Evolutionary conservation across 2,329 filamentous ascomycete species (phyloP).

Genomic region (Pseudophaeomoniella oleicola): DNA sequence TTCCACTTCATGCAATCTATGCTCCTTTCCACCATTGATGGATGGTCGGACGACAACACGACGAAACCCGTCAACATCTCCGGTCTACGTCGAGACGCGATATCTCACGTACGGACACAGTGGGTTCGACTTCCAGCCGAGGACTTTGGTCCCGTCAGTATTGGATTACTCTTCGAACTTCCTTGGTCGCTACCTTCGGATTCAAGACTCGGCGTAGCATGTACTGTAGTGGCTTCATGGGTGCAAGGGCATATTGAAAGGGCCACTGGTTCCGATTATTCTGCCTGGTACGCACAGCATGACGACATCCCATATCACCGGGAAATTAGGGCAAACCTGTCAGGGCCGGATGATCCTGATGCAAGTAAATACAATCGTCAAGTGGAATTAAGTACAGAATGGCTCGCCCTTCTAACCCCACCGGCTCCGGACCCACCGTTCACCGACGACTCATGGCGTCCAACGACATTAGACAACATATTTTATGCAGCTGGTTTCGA

Average conservation of each 20-base stretch:
- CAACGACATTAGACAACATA: not conserved
- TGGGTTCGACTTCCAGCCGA: conserved; percentile 1
- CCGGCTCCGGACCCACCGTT: not conserved
- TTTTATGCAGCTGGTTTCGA: not conserved
- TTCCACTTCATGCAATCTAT: not conserved
- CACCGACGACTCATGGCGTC: not conserved
- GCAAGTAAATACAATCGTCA: not conserved
- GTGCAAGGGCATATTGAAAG: not conserved
- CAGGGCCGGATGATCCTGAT: not conserved
- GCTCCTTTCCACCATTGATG: not conserved
- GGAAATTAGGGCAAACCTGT: not conserved
- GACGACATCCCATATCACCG: not conserved
- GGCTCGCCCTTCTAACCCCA: not conserved
- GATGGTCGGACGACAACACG: not conserved
- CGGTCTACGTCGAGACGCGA: not conserved
- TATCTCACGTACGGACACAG: not conserved
- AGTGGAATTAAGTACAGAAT: not conserved
- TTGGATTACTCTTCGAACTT: not conserved
- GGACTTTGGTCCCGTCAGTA: not conserved
- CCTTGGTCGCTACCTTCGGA: not conserved
- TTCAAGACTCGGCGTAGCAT: not conserved
- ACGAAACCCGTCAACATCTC: not conserved
- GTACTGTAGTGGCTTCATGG: not conserved
- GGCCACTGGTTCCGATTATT: not conserved
- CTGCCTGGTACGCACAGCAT: not conserved